phyloP scores from a whole-genome alignment of 352 stramenopile genomes.

The Salisapilia sapeloensis region DNA sequence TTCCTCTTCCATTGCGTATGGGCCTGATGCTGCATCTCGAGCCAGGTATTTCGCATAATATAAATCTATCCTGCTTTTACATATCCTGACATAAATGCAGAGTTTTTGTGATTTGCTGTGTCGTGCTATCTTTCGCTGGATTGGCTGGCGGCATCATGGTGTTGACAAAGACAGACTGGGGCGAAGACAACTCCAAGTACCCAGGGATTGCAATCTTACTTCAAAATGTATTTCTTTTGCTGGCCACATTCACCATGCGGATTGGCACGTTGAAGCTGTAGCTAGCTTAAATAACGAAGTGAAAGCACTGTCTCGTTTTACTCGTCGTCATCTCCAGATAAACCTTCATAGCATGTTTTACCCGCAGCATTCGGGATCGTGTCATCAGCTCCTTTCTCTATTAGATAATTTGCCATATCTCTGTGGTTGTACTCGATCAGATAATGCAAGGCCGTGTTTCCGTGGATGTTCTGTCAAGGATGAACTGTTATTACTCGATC shows the following conservation, averaged over 20 bases:
- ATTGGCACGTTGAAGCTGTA: too few species aligned
- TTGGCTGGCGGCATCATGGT: slow-evolving; percentile 32
- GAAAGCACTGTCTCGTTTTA: too few species aligned
- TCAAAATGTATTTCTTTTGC: slow-evolving; percentile 39
- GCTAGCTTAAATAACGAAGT: too few species aligned
- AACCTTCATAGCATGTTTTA: slow-evolving; percentile 91
- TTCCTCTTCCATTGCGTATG: slow-evolving; percentile 21
- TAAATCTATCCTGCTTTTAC: neutral
- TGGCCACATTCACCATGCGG: slow-evolving; percentile 40
- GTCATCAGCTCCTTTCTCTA: slow-evolving; percentile 87
- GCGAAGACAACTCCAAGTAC: slow-evolving; percentile 42
- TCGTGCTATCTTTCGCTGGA: slow-evolving; percentile 16
- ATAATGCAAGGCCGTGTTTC: slow-evolving; percentile 93
- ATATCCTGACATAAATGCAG: slow-evolving; percentile 5
- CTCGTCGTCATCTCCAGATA: too few species aligned
- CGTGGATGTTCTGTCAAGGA: slow-evolving; percentile 78
- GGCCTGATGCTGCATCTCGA: slow-evolving; percentile 18
- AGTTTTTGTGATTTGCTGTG: slow-evolving; percentile 32
- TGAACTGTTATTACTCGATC: neutral
- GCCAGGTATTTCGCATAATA: slow-evolving; percentile 11
- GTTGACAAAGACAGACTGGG: slow-evolving; percentile 24
- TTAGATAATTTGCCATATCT: slow-evolving; percentile 87
- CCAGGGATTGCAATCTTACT: slow-evolving; percentile 35
- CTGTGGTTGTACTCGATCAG: slow-evolving; percentile 87
- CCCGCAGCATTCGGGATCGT: slow-evolving; percentile 81